Base-by-base conservation (phyloP, 192 early-diverging fungal species). In the Linnemannia exigua region DNA sequence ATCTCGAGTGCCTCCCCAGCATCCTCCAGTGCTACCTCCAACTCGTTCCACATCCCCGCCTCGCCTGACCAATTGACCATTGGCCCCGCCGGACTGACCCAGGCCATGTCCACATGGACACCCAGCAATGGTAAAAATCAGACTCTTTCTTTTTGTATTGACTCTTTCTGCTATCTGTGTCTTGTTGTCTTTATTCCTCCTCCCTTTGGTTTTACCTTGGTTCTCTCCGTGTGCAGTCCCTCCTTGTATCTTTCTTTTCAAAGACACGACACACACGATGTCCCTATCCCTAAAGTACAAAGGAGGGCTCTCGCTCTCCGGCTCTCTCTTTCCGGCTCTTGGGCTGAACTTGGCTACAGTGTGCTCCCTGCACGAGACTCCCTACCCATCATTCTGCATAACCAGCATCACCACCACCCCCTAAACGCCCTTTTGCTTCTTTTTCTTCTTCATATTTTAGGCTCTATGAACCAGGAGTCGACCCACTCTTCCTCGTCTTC, bases 21-120 rank as follows among this genome's bases (percentile, higher is more conserved):
- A 36, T 72, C 72, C 5, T 74, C 84, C 1, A 37, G 67, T 51
- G 51, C 54, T 0, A 67, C 82, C 31, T 63, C 76, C 5, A 75
- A 66, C 33, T 69, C 77, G 58, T 86, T 86, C 50, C 77, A 86
- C 31, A 75, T 77, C 41, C 84, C 84, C 31, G 78, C 84, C 5
- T 86, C 84, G 5, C 84, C 84, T 67, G 84, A 86, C 33, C 78
- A 86, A 66, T 46, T 86, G 46, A 38, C 73, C 16, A 48, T 76
- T 19, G 72, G 66, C 61, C 17, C 44, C 28, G 74, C 72, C 36
- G 61, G 51, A 31, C 67, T 82, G 74, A 77, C 54, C 20, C 80
- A 70, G 44, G 68, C 80, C 75, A 82, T 82, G 74, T 72, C 81
- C 58, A 74, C 44, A 48, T 83, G 81, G 81, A 77, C 81, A 68